A percentile compares a stretch with the other conserved stretches of the same genome.
phyloP scores from a whole-genome alignment of 441 rosid genomes.

The Cnidoscolus chayamansa region DNA sequence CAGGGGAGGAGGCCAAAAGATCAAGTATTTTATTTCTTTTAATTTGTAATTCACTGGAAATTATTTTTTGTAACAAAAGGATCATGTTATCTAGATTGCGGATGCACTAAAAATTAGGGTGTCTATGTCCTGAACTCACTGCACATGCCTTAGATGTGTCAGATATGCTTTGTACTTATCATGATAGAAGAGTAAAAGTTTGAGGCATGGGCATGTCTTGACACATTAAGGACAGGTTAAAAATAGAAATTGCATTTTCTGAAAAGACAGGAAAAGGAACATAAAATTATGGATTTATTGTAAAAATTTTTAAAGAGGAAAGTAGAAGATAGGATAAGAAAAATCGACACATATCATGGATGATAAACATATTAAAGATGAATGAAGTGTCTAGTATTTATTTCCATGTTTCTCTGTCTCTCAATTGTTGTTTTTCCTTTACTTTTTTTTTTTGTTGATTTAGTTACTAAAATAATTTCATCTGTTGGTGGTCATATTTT shows the following conservation, averaged over 20 bases:
- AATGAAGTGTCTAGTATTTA: not conserved
- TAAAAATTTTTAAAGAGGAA: no score
- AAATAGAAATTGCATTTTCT: not conserved
- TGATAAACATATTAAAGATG: not conserved
- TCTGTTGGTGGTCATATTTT: not conserved
- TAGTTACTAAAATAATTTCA: not conserved
- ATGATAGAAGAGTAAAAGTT: not conserved
- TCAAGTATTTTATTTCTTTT: no score
- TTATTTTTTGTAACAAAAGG: no score
- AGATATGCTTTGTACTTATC: not conserved
- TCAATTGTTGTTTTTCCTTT: not conserved
- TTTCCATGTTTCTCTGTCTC: not conserved
- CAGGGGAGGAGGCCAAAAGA: no score
- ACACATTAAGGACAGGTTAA: not conserved
- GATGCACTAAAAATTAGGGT: no score
- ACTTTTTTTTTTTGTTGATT: not conserved
- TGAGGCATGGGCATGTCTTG: not conserved
- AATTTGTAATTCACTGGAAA: no score
- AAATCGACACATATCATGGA: not conserved
- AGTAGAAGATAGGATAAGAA: not conserved
- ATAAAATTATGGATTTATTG: not conserved
- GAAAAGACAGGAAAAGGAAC: not conserved
- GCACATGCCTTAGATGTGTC: not conserved
- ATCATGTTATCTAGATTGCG: no score
- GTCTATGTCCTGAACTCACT: not conserved